Evolutionary conservation across 164 flowering plant genomes (phyloP).

Genomic region (Vitis riparia): DNA sequence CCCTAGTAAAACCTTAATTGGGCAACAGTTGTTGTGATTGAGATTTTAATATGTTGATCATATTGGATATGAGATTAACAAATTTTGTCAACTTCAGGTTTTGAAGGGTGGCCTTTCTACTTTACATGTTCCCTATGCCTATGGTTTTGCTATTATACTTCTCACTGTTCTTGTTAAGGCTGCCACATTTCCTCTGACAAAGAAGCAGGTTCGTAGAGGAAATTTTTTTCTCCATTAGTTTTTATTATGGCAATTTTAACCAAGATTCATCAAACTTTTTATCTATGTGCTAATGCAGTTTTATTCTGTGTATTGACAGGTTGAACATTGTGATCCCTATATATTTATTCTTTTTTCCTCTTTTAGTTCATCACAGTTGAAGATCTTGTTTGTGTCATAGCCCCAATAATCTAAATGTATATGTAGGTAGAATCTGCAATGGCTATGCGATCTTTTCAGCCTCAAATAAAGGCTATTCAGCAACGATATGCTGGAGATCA

Average conservation of each 20-base stretch:
- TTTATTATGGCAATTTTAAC: neutral
- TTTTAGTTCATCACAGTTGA: neutral
- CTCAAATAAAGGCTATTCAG: conserved; percentile 90
- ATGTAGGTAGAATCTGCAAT: conserved; percentile 86
- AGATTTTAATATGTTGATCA: neutral
- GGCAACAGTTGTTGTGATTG: neutral
- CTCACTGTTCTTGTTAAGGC: conserved; percentile 92
- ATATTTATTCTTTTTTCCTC: neutral
- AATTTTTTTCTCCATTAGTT: neutral
- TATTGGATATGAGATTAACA: neutral
- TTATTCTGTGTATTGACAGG: neutral
- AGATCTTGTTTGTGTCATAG: neutral
- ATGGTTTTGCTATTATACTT: conserved; percentile 95
- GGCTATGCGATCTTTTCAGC: conserved; percentile 92
- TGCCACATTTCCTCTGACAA: conserved; percentile 88
- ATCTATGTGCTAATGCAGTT: neutral
- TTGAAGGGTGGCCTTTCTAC: conserved; percentile 77
- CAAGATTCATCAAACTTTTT: neutral
- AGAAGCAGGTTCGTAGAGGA: conserved; percentile 69
- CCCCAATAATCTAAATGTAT: neutral
- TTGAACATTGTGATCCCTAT: neutral
- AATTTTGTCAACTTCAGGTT: conserved; percentile 44
- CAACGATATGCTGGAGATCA: conserved; percentile 87
- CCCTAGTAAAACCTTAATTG: too few species aligned
- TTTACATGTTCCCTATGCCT: conserved; percentile 82